Conservation (phyloP, 805 yeast species). For the Yarrowia phangngaensis region DNA sequence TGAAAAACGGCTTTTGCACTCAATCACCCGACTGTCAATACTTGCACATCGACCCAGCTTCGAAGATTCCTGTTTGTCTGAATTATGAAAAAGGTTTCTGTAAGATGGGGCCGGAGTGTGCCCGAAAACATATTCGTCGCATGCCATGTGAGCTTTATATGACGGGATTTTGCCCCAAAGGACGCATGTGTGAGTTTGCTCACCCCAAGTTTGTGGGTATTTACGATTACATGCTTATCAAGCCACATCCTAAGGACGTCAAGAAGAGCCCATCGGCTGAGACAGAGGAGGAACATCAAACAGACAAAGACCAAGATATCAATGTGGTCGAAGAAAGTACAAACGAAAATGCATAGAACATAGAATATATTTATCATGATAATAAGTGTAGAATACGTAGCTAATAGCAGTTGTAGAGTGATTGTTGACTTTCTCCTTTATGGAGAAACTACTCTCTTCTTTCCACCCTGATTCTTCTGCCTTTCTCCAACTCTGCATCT, state of each 20-base stretch:
- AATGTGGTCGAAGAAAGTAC: no score
- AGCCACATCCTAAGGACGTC: no score
- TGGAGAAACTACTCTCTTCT: slow-evolving; percentile 23
- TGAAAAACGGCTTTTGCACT: slow-evolving; percentile 67
- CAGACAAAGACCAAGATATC: no score
- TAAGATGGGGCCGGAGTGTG: slow-evolving; percentile 83
- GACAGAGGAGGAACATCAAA: no score
- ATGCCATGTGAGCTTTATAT: slow-evolving; percentile 73
- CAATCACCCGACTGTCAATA: slow-evolving; percentile 93
- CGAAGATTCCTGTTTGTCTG: slow-evolving; percentile 82
- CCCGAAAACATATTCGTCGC: slow-evolving; percentile 72
- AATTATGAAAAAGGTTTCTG: slow-evolving; percentile 87
- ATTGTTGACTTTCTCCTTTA: no score
- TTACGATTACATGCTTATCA: slow-evolving; percentile 41
- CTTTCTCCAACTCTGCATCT: slow-evolving; percentile 57
- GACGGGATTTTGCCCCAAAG: slow-evolving; percentile 91
- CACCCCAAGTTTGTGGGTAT: slow-evolving; percentile 68
- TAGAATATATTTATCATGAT: no score
- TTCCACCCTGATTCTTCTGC: slow-evolving; percentile 32
- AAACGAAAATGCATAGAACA: no score
- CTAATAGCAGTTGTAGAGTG: no score
- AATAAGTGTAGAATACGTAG: no score
- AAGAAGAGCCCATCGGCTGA: no score
- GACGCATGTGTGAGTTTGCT: slow-evolving; percentile 67
- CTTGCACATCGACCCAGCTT: slow-evolving; percentile 83